A percentile compares a stretch with the other conserved stretches of the same genome.
phyloP scores from a whole-genome alignment of 495 filamentous ascomycete genomes.

The Pyrenopolyporus hunteri region DNA sequence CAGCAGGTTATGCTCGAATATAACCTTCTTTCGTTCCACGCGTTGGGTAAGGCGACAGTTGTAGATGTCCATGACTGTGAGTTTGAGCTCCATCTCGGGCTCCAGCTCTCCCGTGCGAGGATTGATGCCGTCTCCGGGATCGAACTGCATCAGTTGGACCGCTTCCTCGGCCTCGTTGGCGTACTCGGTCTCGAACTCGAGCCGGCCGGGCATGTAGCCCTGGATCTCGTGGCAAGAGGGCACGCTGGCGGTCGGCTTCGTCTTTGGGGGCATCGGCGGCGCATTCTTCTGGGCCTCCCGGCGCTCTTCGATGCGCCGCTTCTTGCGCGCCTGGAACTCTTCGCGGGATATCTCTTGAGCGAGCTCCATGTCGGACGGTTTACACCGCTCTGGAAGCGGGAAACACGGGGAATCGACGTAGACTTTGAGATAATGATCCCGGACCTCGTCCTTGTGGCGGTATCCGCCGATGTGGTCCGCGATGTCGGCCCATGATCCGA shows the following conservation, averaged over 20 bases:
- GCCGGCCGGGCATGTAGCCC: constrained; percentile 96
- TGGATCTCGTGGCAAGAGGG: constrained; percentile 97
- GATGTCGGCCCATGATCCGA: constrained; percentile 97
- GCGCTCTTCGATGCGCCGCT: constrained; percentile 88
- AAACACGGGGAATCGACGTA: constrained; percentile 84
- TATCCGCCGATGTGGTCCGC: constrained; percentile 97
- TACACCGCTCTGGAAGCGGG: constrained; percentile 82
- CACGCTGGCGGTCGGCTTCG: constrained; percentile 92
- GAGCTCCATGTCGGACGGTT: constrained; percentile 77
- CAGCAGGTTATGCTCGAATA: constrained; percentile 91
- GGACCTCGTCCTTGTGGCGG: constrained; percentile 90
- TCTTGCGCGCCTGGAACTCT: constrained; percentile 92
- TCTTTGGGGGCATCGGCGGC: constrained; percentile 83
- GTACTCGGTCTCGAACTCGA: constrained; percentile 98
- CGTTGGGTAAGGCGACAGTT: constrained; percentile 89
- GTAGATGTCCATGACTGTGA: constrained; percentile 98
- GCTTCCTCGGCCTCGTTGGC: constrained; percentile 98
- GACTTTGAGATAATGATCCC: constrained; percentile 87
- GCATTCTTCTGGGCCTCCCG: constrained; percentile 88
- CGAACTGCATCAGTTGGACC: constrained; percentile 97
- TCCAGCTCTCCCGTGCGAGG: constrained; percentile 81
- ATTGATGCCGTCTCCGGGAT: constrained; percentile 91
- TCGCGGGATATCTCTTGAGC: constrained; percentile 82
- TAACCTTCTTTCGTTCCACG: constrained; percentile 93
- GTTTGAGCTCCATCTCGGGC: constrained; percentile 94